Percentiles rank a stretch among this genome's conserved stretches.
Evolutionary conservation across 768 basidiomycete genomes (phyloP).

Genomic region (Tylopilus vinaceipallidus): DNA sequence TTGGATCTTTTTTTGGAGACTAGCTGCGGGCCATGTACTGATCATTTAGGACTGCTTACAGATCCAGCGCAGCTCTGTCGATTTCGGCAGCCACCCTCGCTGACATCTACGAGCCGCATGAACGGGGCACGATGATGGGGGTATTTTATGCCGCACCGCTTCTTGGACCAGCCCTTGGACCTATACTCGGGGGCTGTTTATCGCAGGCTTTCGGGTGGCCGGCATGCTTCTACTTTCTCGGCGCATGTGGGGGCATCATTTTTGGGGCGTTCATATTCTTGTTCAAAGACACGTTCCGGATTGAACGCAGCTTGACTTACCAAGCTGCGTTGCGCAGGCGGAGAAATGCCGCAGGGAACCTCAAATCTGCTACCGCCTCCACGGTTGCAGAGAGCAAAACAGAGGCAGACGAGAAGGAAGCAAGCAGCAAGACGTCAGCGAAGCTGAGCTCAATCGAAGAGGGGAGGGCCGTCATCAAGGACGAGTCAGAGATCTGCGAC

Average conservation of each 20-base stretch:
- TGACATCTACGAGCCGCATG: slow-evolving; percentile 72
- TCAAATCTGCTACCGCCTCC: slow-evolving; percentile 23
- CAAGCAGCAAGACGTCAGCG: slow-evolving; percentile 13
- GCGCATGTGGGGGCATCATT: slow-evolving; percentile 55
- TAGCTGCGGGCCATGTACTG: no score
- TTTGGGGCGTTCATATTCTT: slow-evolving; percentile 58
- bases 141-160: slow-evolving; percentile 79
- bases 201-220: slow-evolving; percentile 75
- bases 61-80: slow-evolving; percentile 63
- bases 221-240: slow-evolving; percentile 80
- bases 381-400: slow-evolving; percentile 14
- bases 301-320: slow-evolving; percentile 79
- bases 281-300: slow-evolving; percentile 82
- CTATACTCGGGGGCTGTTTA: slow-evolving; percentile 67
- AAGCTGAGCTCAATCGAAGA: slow-evolving; percentile 24
- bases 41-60: no score
- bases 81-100: slow-evolving; percentile 79
- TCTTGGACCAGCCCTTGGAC: slow-evolving; percentile 70
- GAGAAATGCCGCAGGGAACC: slow-evolving; percentile 22
- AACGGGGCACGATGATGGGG: slow-evolving; percentile 79
- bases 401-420: slow-evolving; percentile 10
- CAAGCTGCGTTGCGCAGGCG: slow-evolving; percentile 59
- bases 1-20: slow-evolving; percentile 23
- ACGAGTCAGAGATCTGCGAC: slow-evolving; percentile 19
- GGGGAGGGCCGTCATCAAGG: slow-evolving; percentile 13